phyloP scores from a whole-genome alignment of 2,329 filamentous ascomycete genomes.

The Furcasterigmium furcatum region DNA sequence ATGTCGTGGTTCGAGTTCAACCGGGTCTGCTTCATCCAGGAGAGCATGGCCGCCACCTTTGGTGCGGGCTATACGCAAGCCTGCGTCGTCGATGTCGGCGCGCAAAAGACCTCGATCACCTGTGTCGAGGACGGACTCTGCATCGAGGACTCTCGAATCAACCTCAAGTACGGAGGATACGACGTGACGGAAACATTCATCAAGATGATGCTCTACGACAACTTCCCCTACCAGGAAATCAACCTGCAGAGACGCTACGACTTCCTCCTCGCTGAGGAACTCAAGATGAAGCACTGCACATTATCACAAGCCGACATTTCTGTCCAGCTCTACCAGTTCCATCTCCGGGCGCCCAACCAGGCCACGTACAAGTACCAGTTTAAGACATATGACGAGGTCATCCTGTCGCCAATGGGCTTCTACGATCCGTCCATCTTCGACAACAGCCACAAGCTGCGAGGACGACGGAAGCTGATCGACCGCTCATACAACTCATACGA shows the following conservation, averaged over 20 bases:
- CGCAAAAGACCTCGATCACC: conserved; percentile 94
- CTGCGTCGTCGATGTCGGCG: conserved; percentile 94
- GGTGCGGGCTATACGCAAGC: conserved; percentile 91
- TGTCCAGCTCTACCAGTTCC: conserved; percentile 85
- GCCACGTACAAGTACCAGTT: conserved; percentile 91
- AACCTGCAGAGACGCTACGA: conserved; percentile 89
- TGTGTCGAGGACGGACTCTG: conserved; percentile 97
- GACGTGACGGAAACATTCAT: conserved; percentile 94
- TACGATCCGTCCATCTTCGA: conserved; percentile 89
- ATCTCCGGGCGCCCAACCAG: conserved; percentile 82
- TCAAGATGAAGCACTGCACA: conserved; percentile 91
- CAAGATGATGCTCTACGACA: conserved; percentile 96
- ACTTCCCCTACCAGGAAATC: conserved; percentile 94
- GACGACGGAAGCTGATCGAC: conserved; percentile 77
- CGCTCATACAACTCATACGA: conserved; percentile 95
- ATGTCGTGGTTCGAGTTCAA: conserved; percentile 89
- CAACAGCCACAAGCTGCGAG: conserved; percentile 72
- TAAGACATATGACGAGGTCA: conserved; percentile 95
- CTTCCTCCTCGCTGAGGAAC: conserved; percentile 87
- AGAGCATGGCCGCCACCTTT: conserved; percentile 91
- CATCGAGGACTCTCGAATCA: conserved; percentile 90
- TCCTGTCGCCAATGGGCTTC: conserved; percentile 92
- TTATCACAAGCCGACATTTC: conserved; percentile 88
- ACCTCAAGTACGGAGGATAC: conserved; percentile 87
- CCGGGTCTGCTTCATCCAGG: conserved; percentile 90